Evolutionary conservation across 2,329 filamentous ascomycete species (phyloP), one percentile per base, ranked within the genome.

Genomic region (Sordariomycetes sp.): DNA sequence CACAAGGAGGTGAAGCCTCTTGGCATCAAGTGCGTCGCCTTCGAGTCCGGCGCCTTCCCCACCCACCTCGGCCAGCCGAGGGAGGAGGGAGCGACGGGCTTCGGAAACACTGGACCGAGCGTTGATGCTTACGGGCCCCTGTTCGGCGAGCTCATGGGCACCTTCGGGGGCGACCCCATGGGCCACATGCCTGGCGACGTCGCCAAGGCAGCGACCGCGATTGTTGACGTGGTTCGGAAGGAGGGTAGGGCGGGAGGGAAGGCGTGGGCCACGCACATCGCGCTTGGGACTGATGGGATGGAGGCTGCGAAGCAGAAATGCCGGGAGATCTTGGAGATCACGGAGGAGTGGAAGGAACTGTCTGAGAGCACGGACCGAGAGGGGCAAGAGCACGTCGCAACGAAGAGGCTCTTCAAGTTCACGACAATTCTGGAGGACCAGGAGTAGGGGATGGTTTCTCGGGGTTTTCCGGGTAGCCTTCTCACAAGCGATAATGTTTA

Each of bases 1-100:
- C 59, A 65, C 60, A 69, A 68, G 35, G 69, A 71, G 35, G 51
- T 68, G 3, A 53, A 54, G 16, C 61, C 64, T 1, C 57, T 70
- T n/a, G 64, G 65, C 1, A 64, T 71, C 53, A 56, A 61, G 22
- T 66, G 64, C 51, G 65, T 70, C 18, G 65, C 65, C 12, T 65
- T 71, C 43, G 69, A 71, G 59, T 67, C 62, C 48, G 69, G 69
- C 2, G 69, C 67, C 3, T 66, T 69, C 50, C 60, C 63, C 12
- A 69, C 69, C 8, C 59, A 63, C 16, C 65, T 70, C 2, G 64
- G 63, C 12, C 61, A 68, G 55, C 63, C 67, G 16, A 65, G 66
- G 22, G 63, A 63, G 3, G 34, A 57, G 1, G 56, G 58, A 7
- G 18, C 59, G 16, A 57, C 60, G 10, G 61, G 60, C 6, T 64